Conservation (phyloP, 164 flowering plant species). For the Sextonia rubra region DNA sequence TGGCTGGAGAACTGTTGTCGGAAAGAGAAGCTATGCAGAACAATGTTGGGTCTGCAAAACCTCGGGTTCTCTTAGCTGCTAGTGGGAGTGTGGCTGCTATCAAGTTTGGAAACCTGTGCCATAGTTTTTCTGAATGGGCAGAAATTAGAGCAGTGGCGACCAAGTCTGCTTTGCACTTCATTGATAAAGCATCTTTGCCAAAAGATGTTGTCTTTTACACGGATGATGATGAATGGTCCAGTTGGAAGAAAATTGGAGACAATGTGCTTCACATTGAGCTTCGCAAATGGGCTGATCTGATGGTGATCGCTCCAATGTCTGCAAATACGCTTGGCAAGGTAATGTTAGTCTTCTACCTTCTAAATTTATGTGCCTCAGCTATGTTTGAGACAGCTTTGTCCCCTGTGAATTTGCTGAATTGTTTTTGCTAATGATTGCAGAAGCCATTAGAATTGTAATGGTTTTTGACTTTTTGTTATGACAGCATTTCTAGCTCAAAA, state of each 20-base stretch:
- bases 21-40: slow-evolving; percentile 13
- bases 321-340: slow-evolving; percentile 82
- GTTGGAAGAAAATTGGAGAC: slow-evolving; percentile 33
- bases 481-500: no score
- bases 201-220: slow-evolving; percentile 27
- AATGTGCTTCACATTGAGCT: slow-evolving; percentile 65
- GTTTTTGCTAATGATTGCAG: no score
- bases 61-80: slow-evolving; percentile 61
- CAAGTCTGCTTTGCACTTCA: slow-evolving; percentile 25
- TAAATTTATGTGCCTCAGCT: background rate
- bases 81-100: slow-evolving; percentile 69
- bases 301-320: slow-evolving; percentile 76
- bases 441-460: no score
- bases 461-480: no score
- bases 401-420: no score
- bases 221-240: slow-evolving; percentile 46
- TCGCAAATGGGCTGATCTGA: slow-evolving; percentile 66
- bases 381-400: no score
- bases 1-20: slow-evolving; percentile 11
- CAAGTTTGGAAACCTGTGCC: slow-evolving; percentile 27
- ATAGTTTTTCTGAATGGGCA: slow-evolving; percentile 33
- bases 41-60: slow-evolving; percentile 23
- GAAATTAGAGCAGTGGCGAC: slow-evolving; percentile 30
- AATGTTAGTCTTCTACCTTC: slow-evolving; percentile 4
- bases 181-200: slow-evolving; percentile 24